Conservation (phyloP, 768 basidiomycete genomes). For the Russula ochroleuca region DNA sequence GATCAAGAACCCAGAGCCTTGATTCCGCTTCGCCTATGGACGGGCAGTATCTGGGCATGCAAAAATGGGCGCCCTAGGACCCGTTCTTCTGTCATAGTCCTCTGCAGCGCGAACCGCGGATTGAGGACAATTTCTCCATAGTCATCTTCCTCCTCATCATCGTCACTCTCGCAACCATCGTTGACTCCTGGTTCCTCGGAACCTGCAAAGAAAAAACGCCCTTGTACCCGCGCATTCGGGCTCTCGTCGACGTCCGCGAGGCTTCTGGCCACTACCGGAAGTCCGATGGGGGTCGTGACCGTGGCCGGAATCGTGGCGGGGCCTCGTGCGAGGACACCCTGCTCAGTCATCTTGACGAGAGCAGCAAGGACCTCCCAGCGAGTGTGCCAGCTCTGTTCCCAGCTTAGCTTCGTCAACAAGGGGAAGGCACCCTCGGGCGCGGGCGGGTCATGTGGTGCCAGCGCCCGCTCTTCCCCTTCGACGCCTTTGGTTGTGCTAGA, state of each 20-base stretch:
- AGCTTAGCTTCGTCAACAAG: conserved; percentile 13
- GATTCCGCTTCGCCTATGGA: conserved; percentile 6
- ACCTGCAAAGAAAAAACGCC: conserved; percentile 19
- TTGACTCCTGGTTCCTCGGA: not conserved
- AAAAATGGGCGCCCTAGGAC: not conserved
- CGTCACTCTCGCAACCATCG: conserved; percentile 17
- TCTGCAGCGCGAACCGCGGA: conserved; percentile 18
- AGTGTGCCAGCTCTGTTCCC: conserved; percentile 26
- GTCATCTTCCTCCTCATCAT: conserved; percentile 26
- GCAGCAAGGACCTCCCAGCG: conserved; percentile 28
- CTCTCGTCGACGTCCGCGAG: conserved; percentile 8
- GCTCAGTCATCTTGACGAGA: conserved; percentile 25
- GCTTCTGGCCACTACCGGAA: conserved; percentile 20
- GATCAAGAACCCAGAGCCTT: conserved; percentile 8
- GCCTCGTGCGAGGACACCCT: conserved; percentile 1
- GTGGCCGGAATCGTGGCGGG: conserved; percentile 5
- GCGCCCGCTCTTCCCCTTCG: not conserved
- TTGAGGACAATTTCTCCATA: conserved; percentile 27
- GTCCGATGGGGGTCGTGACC: conserved; percentile 22
- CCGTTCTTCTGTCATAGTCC: conserved; percentile 2
- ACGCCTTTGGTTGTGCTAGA: not conserved
- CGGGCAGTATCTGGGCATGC: conserved; percentile 5
- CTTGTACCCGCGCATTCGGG: not conserved
- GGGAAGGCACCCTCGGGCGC: not conserved
- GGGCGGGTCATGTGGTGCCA: not conserved